A percentile compares a stretch with the other conserved stretches of the same genome.
Conservation (phyloP, 345 rosid genomes). For the Turnera subulata region DNA sequence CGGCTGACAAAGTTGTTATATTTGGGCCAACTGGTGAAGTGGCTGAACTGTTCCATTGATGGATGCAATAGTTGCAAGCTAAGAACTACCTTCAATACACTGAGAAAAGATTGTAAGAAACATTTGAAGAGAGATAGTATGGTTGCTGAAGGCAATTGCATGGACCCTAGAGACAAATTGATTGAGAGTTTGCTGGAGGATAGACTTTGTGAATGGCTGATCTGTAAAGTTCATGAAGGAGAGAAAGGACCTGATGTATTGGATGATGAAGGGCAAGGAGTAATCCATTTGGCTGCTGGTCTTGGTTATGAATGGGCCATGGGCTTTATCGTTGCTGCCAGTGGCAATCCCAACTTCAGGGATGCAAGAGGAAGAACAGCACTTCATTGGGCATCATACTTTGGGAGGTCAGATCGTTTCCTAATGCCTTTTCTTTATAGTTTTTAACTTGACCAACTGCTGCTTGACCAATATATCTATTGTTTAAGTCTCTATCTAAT, state of each 20-base stretch:
- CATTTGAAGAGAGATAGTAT: constrained; percentile 14
- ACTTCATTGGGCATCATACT: constrained; percentile 67
- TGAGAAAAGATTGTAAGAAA: constrained; percentile 7
- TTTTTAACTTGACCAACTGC: neutral
- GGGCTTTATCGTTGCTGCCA: constrained; percentile 44
- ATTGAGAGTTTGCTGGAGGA: constrained; percentile 42
- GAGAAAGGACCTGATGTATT: constrained; percentile 44
- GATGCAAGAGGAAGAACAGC: constrained; percentile 58
- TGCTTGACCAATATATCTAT: neutral
- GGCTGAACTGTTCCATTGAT: constrained; percentile 31
- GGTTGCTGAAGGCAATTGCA: constrained; percentile 9
- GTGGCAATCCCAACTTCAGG: constrained; percentile 52
- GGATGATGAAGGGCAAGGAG: constrained; percentile 58
- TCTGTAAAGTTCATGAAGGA: constrained; percentile 43
- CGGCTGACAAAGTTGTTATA: constrained; percentile 42
- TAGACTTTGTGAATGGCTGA: constrained; percentile 50
- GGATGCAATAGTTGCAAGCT: constrained; percentile 40
- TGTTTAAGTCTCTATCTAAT: neutral
- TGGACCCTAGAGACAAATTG: constrained; percentile 30
- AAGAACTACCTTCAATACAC: constrained; percentile 29
- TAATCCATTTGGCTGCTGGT: constrained; percentile 54
- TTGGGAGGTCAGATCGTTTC: constrained; percentile 47
- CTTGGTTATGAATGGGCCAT: constrained; percentile 67
- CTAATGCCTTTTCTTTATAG: neutral
- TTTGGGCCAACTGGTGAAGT: constrained; percentile 20